Evolutionary conservation across 805 yeast genomes (phyloP).

Genomic region (Cyberlindnera mississippiensis): DNA sequence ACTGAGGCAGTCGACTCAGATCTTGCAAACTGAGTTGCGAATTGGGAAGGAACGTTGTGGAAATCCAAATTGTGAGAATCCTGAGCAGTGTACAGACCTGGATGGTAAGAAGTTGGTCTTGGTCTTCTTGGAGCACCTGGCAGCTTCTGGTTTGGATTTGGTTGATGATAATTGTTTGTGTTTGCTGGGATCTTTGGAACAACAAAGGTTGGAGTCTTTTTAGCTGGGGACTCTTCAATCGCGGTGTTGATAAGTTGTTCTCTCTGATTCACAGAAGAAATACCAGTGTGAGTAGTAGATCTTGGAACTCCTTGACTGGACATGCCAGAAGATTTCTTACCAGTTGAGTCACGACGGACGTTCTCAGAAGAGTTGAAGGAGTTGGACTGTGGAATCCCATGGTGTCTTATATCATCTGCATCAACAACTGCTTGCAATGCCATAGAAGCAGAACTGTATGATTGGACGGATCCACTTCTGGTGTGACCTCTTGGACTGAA

Average conservation of each 20-base stretch:
- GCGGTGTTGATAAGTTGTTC: slow-evolving; percentile 16
- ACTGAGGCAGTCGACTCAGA: slow-evolving; percentile 40
- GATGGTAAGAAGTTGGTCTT: slow-evolving; percentile 83
- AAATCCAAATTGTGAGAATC: slow-evolving; percentile 7
- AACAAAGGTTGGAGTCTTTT: slow-evolving; percentile 16
- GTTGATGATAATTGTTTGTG: slow-evolving; percentile 17
- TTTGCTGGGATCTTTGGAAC: slow-evolving; percentile 25
- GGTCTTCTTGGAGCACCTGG: slow-evolving; percentile 54
- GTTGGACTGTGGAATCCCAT: slow-evolving; percentile 15
- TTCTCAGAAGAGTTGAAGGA: slow-evolving; percentile 23
- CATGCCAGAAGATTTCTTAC: slow-evolving; percentile 11
- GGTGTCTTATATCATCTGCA: slow-evolving; percentile 42
- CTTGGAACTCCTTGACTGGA: slow-evolving; percentile 27
- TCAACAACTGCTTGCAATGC: slow-evolving; percentile 74
- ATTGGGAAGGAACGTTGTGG: neutral
- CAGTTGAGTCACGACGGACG: slow-evolving; percentile 16
- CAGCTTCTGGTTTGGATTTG: slow-evolving; percentile 23
- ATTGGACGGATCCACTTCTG: slow-evolving; percentile 36
- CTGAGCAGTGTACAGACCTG: slow-evolving; percentile 41
- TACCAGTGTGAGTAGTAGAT: slow-evolving; percentile 34
- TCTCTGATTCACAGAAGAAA: slow-evolving; percentile 14
- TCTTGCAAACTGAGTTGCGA: slow-evolving; percentile 26
- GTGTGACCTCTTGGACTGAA: slow-evolving; percentile 28
- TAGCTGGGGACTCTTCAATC: slow-evolving; percentile 25
- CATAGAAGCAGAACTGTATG: slow-evolving; percentile 54